Percentiles rank a stretch among this genome's conserved stretches.
Evolutionary conservation across 345 rosid genomes (phyloP).

Genomic region (Ceriops tagal): DNA sequence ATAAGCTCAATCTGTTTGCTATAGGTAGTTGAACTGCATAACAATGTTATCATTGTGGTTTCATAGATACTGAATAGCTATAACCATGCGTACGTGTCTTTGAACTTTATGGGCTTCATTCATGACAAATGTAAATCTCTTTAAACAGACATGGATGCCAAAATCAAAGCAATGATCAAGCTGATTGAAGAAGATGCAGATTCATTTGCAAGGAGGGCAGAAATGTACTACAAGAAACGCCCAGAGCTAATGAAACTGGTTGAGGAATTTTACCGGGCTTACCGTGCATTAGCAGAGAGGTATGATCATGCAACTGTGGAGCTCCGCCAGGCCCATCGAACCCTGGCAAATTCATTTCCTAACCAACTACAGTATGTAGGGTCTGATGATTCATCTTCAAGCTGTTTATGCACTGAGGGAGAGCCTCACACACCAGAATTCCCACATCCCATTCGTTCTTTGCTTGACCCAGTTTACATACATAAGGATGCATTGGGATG

Average conservation of each 20-base stretch:
- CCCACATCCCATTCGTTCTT: conserved; percentile 38
- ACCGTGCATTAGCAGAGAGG: conserved; percentile 81
- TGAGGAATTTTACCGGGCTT: conserved; percentile 78
- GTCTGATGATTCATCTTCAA: conserved; percentile 17
- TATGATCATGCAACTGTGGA: conserved; percentile 79
- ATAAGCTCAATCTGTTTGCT: neutral
- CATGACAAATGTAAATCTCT: neutral
- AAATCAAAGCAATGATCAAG: conserved; percentile 68
- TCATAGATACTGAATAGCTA: neutral
- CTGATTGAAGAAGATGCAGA: conserved; percentile 88
- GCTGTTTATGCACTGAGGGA: conserved; percentile 18
- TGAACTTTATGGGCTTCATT: neutral
- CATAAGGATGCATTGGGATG: conserved; percentile 37
- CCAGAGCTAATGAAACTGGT: conserved; percentile 71
- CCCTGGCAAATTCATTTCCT: conserved; percentile 32
- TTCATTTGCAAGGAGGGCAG: conserved; percentile 87
- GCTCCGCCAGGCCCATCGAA: conserved; percentile 37
- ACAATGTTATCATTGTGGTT: neutral
- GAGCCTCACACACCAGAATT: conserved; percentile 24
- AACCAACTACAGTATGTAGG: conserved; percentile 24
- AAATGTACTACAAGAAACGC: conserved; percentile 76
- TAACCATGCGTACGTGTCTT: neutral
- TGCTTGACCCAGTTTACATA: conserved; percentile 41
- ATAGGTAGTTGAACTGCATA: neutral
- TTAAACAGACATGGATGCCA: conserved; percentile 75